Evolutionary conservation across 805 yeast genomes (phyloP).

Genomic region (Sugiyamaella floridensis): DNA sequence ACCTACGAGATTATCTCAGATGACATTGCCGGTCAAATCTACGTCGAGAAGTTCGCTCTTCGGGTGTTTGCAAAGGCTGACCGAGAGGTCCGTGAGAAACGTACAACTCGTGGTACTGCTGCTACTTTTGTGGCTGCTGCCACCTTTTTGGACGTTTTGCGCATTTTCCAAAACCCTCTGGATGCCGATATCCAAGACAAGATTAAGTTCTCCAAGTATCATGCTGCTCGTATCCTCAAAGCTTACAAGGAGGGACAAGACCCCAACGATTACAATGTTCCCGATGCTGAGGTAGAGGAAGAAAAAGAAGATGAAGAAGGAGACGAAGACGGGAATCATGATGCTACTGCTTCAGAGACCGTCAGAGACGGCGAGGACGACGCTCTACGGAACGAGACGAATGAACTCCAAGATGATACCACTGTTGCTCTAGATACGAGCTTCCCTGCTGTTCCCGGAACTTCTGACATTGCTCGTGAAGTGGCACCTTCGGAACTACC

Average conservation of each 20-base stretch:
- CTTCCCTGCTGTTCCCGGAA: not conserved
- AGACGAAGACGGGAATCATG: conserved; percentile 4
- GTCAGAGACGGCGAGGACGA: not conserved
- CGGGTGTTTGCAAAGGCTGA: conserved; percentile 50
- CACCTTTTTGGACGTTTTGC: conserved; percentile 45
- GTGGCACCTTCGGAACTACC: conserved; percentile 11
- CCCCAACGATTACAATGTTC: conserved; percentile 49
- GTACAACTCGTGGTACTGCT: conserved; percentile 42
- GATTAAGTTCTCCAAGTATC: conserved; percentile 56
- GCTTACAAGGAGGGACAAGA: conserved; percentile 44
- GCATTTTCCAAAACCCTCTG: conserved; percentile 32
- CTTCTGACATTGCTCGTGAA: conserved; percentile 1
- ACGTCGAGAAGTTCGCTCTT: conserved; percentile 51
- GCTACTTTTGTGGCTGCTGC: conserved; percentile 47
- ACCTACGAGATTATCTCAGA: conserved; percentile 46
- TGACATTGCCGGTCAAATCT: conserved; percentile 49
- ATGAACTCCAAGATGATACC: not conserved
- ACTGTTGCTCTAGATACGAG: not conserved
- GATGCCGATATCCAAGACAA: conserved; percentile 35
- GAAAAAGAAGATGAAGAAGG: conserved; percentile 9
- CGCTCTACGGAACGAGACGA: not conserved
- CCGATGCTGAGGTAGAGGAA: conserved; percentile 28
- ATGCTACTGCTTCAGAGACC: not conserved
- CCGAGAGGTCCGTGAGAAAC: conserved; percentile 40
- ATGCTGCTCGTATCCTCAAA: conserved; percentile 50